Evolutionary conservation across 345 rosid species (phyloP).

Genomic region (Brassica cretica): DNA sequence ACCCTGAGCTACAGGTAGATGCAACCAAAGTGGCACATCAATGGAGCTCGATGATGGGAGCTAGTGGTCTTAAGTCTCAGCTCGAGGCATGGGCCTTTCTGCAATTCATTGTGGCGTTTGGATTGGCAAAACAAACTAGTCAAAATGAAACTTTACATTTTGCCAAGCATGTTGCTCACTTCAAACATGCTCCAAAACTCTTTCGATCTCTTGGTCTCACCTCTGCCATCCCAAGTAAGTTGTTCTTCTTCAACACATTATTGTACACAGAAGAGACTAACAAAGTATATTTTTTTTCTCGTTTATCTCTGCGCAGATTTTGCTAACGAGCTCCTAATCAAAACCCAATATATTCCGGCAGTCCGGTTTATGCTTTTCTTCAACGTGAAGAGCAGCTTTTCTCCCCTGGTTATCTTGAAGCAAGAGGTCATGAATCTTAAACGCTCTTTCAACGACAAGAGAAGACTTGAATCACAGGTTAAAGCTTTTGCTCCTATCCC

Average conservation of each 20-base stretch:
- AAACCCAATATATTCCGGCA: constrained; percentile 6
- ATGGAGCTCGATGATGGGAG: constrained; percentile 28
- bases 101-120: constrained; percentile 31
- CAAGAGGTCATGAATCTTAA: constrained; percentile 20
- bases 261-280: constrained; percentile 14
- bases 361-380: constrained; percentile 23
- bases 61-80: background rate
- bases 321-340: background rate
- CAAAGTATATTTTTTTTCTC: background rate
- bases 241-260: background rate
- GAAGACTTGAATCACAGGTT: constrained; percentile 25
- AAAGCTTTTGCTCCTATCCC: constrained; percentile 1
- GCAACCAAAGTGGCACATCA: constrained; percentile 26
- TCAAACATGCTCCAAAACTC: constrained; percentile 36
- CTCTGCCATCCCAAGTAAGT: constrained; percentile 24
- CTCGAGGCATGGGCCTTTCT: constrained; percentile 32
- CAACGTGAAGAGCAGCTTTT: constrained; percentile 11
- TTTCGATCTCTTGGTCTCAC: constrained; percentile 30
- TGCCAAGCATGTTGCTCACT: constrained; percentile 17
- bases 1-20: constrained; percentile 1
- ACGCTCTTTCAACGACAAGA: constrained; percentile 16
- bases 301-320: constrained; percentile 22
- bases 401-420: constrained; percentile 17
- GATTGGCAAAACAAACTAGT: background rate
- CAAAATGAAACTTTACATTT: background rate